Evolutionary conservation across 1,284 basidiomycete genomes (phyloP).

Genomic region (Nidula niveotomentosa): DNA sequence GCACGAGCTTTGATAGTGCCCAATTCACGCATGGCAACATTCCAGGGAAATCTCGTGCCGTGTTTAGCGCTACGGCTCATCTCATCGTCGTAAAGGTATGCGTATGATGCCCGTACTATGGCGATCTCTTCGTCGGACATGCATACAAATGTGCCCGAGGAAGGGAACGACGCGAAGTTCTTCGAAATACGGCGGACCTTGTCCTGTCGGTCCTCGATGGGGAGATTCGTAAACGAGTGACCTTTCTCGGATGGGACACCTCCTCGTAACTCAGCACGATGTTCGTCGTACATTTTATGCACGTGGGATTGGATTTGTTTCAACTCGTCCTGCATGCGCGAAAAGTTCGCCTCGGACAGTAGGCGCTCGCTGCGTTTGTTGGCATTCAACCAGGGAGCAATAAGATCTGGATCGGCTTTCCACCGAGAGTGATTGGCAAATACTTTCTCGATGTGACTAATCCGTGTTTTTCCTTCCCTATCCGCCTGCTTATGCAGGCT

Average conservation of each 20-base stretch:
- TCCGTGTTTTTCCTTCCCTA: constrained; percentile 15
- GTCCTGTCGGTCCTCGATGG: constrained; percentile 48
- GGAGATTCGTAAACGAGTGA: constrained; percentile 34
- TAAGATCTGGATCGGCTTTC: constrained; percentile 30
- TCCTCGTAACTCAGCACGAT: neutral
- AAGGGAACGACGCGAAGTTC: constrained; percentile 31
- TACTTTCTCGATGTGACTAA: constrained; percentile 24
- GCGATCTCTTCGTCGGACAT: constrained; percentile 27
- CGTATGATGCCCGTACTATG: constrained; percentile 50
- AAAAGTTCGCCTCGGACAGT: constrained; percentile 10
- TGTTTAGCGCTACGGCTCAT: constrained; percentile 1
- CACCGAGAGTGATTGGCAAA: constrained; percentile 13
- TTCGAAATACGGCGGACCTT: constrained; percentile 38
- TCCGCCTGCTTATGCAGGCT: constrained; percentile 26
- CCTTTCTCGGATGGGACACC: constrained; percentile 15
- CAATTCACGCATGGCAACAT: constrained; percentile 50
- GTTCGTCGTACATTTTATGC: constrained; percentile 18
- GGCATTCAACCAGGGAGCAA: constrained; percentile 35
- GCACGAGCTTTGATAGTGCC: constrained; percentile 46
- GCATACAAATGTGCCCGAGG: constrained; percentile 13
- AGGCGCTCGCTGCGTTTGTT: constrained; percentile 10
- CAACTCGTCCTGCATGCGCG: constrained; percentile 17
- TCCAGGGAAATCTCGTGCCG: constrained; percentile 49
- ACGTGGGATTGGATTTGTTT: constrained; percentile 28
- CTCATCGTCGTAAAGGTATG: constrained; percentile 41